Evolutionary conservation across 2,329 filamentous ascomycete genomes (phyloP), one percentile per base, ranked within the genome.

Genomic region (Pyrenophora teres): DNA sequence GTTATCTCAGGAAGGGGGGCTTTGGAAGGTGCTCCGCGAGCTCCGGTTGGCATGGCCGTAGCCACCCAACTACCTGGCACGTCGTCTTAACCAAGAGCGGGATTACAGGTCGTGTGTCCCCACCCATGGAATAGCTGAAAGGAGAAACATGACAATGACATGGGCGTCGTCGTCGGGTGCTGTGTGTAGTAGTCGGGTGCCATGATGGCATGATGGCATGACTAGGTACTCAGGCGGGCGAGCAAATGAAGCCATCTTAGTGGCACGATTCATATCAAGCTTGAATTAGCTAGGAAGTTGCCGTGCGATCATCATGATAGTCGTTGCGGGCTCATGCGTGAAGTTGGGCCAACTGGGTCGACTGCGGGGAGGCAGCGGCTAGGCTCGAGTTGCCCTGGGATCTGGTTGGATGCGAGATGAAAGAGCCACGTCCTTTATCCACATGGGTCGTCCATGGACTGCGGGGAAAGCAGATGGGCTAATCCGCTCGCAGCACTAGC

Each of bases 391-490:
- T 49, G 48, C 32, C n/a, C 23, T 13, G 19, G 27, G n/a, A 36
- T 46, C 18, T 59, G 56, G 50, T 59, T 60, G 56, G 58, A 47
- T 37, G 40, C 39, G 38, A 42, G 43, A 27, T 49, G 46, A 43
- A 43, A 43, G 41, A 47, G 31, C 46, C 43, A 43, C 38, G 55
- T 37, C 39, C 50, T 40, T 52, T 56, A 56, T 52, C 62, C 64
- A 63, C 61, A 63, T 57, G 52, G 46, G 27, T 68, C 63, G 57
- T 68, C 56, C 54, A 45, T 44, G 57, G 50, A 70, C 67, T 73
- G 70, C 70, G 70, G 70, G 69, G 70, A 70, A 71, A 43, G 15
- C 33, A 43, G 36, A 39, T 15, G 39, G 52, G 57, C 67, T 61
- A 66, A 50, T 41, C 65, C 60, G 6, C 21, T 56, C 21, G 1